A percentile compares a stretch with the other conserved stretches of the same genome.
These are phyloP conservation scores for Chenopodium album DNA, from an alignment of 148 eudicot genomes.

Conservation along the genomic window DNA sequence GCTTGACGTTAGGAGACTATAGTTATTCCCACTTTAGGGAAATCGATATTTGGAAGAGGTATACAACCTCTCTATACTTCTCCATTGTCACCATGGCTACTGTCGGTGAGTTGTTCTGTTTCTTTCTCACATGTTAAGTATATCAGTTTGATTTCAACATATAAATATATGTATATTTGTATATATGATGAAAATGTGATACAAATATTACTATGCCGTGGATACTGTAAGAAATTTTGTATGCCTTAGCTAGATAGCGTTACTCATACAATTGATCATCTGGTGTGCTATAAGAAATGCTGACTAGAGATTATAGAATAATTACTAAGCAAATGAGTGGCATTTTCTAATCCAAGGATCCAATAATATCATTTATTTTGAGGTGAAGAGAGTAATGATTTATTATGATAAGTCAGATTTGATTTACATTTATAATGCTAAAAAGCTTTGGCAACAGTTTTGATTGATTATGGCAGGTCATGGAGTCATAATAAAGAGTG, in stretches of 20 bases:
- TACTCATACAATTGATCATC: too few relatives aligned
- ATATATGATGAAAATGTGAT: too few relatives aligned
- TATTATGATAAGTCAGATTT: too few relatives aligned
- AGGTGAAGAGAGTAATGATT: not conserved
- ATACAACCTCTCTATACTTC: conserved; percentile 78
- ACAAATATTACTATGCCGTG: too few relatives aligned
- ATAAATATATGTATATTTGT: too few relatives aligned
- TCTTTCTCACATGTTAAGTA: not conserved
- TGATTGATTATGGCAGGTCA: too few relatives aligned
- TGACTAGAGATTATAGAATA: not conserved
- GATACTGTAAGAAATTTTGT: too few relatives aligned
- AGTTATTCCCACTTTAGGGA: conserved; percentile 79
- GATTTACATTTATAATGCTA: too few relatives aligned
- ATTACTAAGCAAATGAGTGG: not conserved
- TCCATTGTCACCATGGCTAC: conserved; percentile 96
- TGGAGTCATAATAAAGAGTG: too few relatives aligned
- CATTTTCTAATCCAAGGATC: not conserved
- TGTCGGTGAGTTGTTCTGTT: conserved; percentile 61
- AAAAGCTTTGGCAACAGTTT: too few relatives aligned
- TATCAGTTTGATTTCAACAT: not conserved
- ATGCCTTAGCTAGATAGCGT: too few relatives aligned
- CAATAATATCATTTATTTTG: not conserved
- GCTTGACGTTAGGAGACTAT: conserved; percentile 76
- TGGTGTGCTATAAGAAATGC: not conserved
- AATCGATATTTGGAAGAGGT: conserved; percentile 74